Base-by-base conservation (phyloP, 2,329 filamentous ascomycete species). In the Ophiosphaerella korrae region DNA sequence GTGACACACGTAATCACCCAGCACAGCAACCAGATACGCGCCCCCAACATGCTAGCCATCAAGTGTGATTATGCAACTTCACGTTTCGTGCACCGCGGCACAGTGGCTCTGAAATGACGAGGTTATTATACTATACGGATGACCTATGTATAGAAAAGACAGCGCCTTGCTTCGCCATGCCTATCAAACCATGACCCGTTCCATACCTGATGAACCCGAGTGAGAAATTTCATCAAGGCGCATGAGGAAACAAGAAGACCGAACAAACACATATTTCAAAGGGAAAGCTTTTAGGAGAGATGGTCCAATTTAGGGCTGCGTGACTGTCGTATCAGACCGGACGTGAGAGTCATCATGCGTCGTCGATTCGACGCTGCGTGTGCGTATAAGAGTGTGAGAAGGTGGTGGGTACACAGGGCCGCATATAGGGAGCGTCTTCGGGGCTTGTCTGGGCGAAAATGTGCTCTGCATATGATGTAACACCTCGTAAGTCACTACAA, bases 221-320 rank as follows among this genome's bases (percentile, higher is more conserved):
- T 48, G 48, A 54, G 52, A 42, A 59, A 50, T 38, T 29, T 11
- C 26, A 29, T 29, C 26, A 29, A 29, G 26, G 26, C 26, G 26
- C 7, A 29, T 9, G 26, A 29, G 26, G 26, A 29, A 29, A 29
- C 6, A 29, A 29, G 26, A 29, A 8, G 11, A 29, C 26, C 26
- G 26, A 29, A 29, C 26, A 29, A 29, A 29, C 26, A 29, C 26
- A 29, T 6, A 62, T 55, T 46, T 52, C 42, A 42, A 49, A 53
- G 14, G 51, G 58, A 42, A 45, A 52, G 53, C 58, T 70, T 71
- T 69, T 67, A 55, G 58, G 55, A 50, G 62, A 58, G 60, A 50
- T 56, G 54, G 53, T 54, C 44, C 68, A 70, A 67, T 70, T 67
- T 71, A 54, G 51, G 55, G 58, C 49, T 62, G 58, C 55, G 55